These are phyloP conservation scores for Phanerodontia chrysosporium DNA, from an alignment of 768 basidiomycete species.

Conservation along the genomic window DNA sequence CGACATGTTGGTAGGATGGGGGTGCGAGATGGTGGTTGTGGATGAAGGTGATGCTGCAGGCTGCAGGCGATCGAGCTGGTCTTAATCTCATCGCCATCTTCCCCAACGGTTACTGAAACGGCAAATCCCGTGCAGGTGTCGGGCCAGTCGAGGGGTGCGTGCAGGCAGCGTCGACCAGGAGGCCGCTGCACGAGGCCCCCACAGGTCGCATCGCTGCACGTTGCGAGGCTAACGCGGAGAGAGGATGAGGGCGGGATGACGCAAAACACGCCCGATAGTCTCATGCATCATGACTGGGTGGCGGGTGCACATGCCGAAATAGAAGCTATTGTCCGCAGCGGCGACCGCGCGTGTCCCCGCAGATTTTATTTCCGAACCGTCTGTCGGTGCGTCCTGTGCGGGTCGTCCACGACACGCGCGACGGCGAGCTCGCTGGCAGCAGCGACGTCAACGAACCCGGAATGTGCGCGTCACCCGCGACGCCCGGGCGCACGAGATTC, in stretches of 20 bases:
- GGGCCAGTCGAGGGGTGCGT: background rate
- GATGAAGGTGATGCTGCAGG: background rate
- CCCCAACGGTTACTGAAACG: constrained; percentile 10
- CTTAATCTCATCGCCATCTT: constrained; percentile 10
- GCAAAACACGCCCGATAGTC: background rate
- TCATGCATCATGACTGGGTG: background rate
- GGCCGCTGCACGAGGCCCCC: background rate
- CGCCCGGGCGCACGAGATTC: background rate
- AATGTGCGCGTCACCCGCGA: background rate
- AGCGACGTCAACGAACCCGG: background rate
- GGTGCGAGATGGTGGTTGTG: constrained; percentile 2
- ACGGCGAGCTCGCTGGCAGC: background rate
- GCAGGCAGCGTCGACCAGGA: background rate
- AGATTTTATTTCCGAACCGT: background rate
- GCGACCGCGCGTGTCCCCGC: background rate
- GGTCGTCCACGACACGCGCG: background rate
- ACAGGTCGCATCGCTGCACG: too few relatives aligned
- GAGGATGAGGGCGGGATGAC: background rate
- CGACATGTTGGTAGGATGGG: constrained; percentile 44
- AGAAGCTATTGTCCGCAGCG: background rate
- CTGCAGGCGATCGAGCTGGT: background rate
- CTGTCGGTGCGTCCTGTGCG: background rate
- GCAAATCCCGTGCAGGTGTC: constrained; percentile 10
- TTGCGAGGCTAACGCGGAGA: too few relatives aligned
- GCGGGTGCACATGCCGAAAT: background rate